Base-by-base conservation (phyloP, 495 filamentous ascomycete genomes). In the Gamarada debralockiae region DNA sequence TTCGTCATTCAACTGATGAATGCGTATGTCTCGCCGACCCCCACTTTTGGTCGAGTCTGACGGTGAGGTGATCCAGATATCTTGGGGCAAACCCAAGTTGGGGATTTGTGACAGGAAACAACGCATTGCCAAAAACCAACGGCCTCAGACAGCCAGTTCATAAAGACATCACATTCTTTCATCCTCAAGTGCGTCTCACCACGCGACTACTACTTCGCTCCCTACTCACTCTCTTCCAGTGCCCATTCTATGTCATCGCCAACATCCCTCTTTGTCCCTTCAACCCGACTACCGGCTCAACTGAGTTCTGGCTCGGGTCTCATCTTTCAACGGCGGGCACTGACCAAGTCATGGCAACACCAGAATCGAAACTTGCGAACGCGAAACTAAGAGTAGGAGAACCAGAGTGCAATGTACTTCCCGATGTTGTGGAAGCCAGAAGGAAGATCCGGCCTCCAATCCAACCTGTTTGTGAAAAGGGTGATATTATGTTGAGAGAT, bases 241-340 rank as follows among this genome's bases (percentile, higher is more conserved):
- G 46, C 52, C 65, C 65, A 2, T 65, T 65, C 56, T 64, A 50
- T 34, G 56, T 67, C 2, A 64, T 63, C 21, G 55, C 60, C 43
- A 67, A 67, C 36, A 40, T 61, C 20, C 58, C 57, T 1, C 56
- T 67, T 8, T 59, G 60, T 25, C 31, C 47, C 29, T 62, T 65
- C 52, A 53, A 57, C 21, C 60, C 62, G 1, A 62, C 55, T 17
- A 75, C 70, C 48, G 70, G 72, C 2, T 65, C 68, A 3, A 73
- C 72, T 9, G 72, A 75, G 58, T 65, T 75, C 34, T 75, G 71
- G 71, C 61, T 68, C 12, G 72, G 72, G 3, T 69, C 64, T 23
- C 70, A 75, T 53, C 44, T 57, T 0, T 59, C 61, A 15, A 70
- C 66, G 3, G 56, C 63, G 4, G 52, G 54, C 15, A 31, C 54